Conservation (phyloP, 805 yeast species). For the Saturnispora diversa region DNA sequence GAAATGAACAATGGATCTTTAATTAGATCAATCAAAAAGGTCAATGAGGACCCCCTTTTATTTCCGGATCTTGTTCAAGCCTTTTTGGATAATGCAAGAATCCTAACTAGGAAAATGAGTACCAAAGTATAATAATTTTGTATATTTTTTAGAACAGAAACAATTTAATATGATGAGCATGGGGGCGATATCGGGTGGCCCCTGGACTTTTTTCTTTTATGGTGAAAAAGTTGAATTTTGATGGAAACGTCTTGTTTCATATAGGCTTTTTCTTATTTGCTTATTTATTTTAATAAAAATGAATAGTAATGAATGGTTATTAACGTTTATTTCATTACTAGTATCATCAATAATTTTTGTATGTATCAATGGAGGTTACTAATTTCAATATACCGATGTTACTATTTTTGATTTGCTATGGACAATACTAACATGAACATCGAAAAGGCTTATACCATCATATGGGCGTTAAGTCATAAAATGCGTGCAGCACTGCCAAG, state of each 20-base stretch:
- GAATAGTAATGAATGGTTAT: not conserved
- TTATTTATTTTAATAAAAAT: not conserved
- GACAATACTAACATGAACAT: conserved; percentile 18
- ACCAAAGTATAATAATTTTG: conserved; percentile 16
- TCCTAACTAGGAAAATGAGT: conserved; percentile 29
- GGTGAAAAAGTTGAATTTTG: too few relatives aligned
- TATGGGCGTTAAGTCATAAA: conserved; percentile 48
- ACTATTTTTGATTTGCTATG: too few relatives aligned
- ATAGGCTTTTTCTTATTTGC: too few relatives aligned
- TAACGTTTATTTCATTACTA: not conserved
- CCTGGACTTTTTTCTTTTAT: too few relatives aligned
- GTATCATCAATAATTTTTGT: not conserved
- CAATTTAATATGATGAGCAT: too few relatives aligned
- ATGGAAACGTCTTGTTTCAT: too few relatives aligned
- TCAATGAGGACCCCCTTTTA: conserved; percentile 32
- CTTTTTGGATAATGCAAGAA: conserved; percentile 37
- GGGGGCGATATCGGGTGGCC: too few relatives aligned
- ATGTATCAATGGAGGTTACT: not conserved
- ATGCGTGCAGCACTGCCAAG: conserved; percentile 50
- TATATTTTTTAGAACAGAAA: too few relatives aligned
- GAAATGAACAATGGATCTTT: conserved; percentile 30
- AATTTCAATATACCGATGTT: too few relatives aligned
- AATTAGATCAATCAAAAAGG: conserved; percentile 25
- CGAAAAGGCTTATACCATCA: conserved; percentile 31
- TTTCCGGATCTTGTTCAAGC: conserved; percentile 40